These are phyloP conservation scores for Pleurotus salmoneostramineus DNA, from an alignment of 768 basidiomycete species.

Conservation along the genomic window DNA sequence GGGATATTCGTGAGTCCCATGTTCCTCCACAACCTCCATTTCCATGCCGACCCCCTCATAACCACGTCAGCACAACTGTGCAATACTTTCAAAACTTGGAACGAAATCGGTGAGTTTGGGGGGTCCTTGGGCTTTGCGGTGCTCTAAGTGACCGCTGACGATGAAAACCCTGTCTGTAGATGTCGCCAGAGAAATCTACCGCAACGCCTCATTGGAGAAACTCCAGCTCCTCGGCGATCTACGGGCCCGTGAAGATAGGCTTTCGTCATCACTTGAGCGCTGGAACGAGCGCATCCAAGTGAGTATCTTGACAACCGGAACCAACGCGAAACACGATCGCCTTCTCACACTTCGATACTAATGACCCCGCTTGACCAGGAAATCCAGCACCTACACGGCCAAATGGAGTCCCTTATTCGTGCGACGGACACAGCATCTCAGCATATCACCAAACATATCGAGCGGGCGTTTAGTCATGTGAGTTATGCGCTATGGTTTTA, in stretches of 20 bases:
- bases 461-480: neutral
- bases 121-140: neutral
- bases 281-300: conserved; percentile 27
- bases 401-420: conserved; percentile 9
- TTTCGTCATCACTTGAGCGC: conserved; percentile 20
- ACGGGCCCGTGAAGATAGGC: conserved; percentile 35
- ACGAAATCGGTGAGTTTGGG: conserved; percentile 57
- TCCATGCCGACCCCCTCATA: neutral
- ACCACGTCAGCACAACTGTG: conserved; percentile 61
- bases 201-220: conserved; percentile 60
- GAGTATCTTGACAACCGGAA: neutral
- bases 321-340: conserved; percentile 3
- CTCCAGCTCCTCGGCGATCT: conserved; percentile 44
- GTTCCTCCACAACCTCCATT: neutral
- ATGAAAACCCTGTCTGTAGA: conserved; percentile 29
- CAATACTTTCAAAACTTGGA: conserved; percentile 68
- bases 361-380: conserved; percentile 15
- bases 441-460: neutral
- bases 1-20: conserved; percentile 65
- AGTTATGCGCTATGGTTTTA: neutral
- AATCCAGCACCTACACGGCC: conserved; percentile 18
- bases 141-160: conserved; percentile 9
- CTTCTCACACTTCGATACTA: neutral
- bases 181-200: conserved; percentile 61
- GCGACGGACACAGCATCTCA: neutral